Percentiles rank a stretch among this genome's conserved stretches.
These are phyloP conservation scores for Chaetomium strumarium DNA, from an alignment of 2,329 filamentous ascomycete species.

Conservation along the genomic window DNA sequence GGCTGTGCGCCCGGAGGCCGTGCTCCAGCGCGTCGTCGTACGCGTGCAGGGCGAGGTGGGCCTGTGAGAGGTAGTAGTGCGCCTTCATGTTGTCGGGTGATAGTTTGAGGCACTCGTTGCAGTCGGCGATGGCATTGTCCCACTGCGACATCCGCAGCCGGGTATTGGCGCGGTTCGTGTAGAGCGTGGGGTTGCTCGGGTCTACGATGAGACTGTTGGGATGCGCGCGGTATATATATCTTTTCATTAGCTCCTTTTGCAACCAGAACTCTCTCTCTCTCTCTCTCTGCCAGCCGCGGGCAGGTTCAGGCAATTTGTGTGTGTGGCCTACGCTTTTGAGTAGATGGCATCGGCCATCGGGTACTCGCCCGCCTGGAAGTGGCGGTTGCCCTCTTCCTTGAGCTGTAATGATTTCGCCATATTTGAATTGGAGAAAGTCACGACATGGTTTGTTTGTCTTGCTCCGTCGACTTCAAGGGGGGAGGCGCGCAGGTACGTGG, in stretches of 20 bases:
- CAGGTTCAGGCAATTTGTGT: not conserved
- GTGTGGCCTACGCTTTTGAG: slow-evolving; percentile 61
- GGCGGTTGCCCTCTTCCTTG: slow-evolving; percentile 57
- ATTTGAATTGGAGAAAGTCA: not conserved
- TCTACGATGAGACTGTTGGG: slow-evolving; percentile 65
- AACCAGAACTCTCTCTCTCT: no score
- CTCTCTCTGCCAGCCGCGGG: no score
- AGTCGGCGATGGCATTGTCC: slow-evolving; percentile 72
- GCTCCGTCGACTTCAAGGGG: not conserved
- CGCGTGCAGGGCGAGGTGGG: slow-evolving; percentile 67
- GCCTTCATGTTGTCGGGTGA: slow-evolving; percentile 68
- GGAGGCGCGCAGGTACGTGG: not conserved
- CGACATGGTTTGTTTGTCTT: slow-evolving; percentile 5
- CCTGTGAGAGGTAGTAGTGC: slow-evolving; percentile 75
- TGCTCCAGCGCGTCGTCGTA: slow-evolving; percentile 66
- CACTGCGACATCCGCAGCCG: slow-evolving; percentile 69
- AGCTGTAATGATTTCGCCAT: slow-evolving; percentile 27
- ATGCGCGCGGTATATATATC: not conserved
- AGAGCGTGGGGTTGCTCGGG: slow-evolving; percentile 69
- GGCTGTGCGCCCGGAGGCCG: slow-evolving; percentile 65
- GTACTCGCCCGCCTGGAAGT: slow-evolving; percentile 61
- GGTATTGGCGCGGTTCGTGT: slow-evolving; percentile 84
- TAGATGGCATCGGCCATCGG: slow-evolving; percentile 62
- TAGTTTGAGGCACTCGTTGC: slow-evolving; percentile 66
- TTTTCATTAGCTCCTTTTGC: not conserved